Evolutionary conservation across 495 filamentous ascomycete genomes (phyloP).

Genomic region (Umbilicaria muhlenbergii): DNA sequence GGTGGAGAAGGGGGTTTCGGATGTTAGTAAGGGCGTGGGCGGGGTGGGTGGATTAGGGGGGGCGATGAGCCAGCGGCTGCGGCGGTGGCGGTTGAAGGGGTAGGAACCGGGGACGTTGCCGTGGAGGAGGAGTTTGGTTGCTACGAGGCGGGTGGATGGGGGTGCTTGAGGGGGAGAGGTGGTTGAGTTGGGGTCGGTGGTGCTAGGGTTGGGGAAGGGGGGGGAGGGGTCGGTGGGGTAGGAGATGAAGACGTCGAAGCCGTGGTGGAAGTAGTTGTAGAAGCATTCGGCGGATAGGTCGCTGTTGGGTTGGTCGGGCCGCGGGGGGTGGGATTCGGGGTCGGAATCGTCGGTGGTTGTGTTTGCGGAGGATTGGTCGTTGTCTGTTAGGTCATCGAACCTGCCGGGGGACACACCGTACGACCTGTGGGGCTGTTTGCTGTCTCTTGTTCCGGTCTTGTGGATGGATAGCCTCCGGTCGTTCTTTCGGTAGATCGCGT

Average conservation of each 20-base stretch:
- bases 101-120: constrained; percentile 92
- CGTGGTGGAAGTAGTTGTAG: constrained; percentile 92
- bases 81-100: constrained; percentile 86
- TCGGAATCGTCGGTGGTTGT: constrained; percentile 65
- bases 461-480: constrained; percentile 88
- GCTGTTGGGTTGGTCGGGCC: constrained; percentile 25
- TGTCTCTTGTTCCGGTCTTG: constrained; percentile 25
- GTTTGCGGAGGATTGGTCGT: constrained; percentile 69
- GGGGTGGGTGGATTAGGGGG: constrained; percentile 17
- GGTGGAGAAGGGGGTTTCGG: constrained; percentile 62
- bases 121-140: constrained; percentile 81
- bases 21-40: constrained; percentile 31
- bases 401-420: constrained; percentile 1
- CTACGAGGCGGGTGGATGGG: constrained; percentile 48
- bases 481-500: constrained; percentile 86
- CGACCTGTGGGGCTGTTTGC: constrained; percentile 2
- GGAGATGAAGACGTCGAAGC: constrained; percentile 87
- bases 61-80: constrained; percentile 74
- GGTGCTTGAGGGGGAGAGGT: constrained; percentile 17
- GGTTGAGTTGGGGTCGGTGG: constrained; percentile 2
- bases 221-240: constrained; percentile 52
- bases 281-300: constrained; percentile 60
- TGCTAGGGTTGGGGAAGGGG: constrained; percentile 38
- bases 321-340: constrained; percentile 36
- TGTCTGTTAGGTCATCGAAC: constrained; percentile 31